Evolutionary conservation across 495 filamentous ascomycete genomes (phyloP), one percentile per base, ranked within the genome.

Genomic region (Penicillium taxi): DNA sequence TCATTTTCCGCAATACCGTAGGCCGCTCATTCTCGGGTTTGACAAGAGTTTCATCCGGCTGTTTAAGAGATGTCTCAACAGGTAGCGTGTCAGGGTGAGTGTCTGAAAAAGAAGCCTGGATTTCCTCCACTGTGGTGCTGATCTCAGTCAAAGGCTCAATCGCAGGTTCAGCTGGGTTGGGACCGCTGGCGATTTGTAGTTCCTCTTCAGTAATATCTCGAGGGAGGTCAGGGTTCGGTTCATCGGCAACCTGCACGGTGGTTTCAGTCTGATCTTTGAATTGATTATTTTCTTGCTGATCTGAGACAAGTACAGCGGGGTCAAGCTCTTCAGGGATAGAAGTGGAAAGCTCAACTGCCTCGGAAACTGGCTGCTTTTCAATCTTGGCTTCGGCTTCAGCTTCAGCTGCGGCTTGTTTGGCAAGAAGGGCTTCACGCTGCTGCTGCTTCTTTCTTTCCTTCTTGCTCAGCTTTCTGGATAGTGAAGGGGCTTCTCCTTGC

Each of bases 401-500:
- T 24, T 24, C 22, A 24, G 22, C 6, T 24, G 22, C 6, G 6
- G 36, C 35, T 34, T 55, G 29, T 21, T 32, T 47, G 5, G 36
- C 37, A 40, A 41, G 30, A 19, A 45, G 17, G 5, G 29, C 21
- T 32, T 46, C 30, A 17, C 48, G 51, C 22, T 58, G 42, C 24
- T 60, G 54, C 27, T 6, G 9, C 12, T 14, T 11, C n/a, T 58
- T 58, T 44, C 52, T 56, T 15, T 63, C 48, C 32, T 61, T 63
- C 37, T 64, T 53, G 42, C 52, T 53, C 47, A 46, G 19, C 17
- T 55, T 52, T 35, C 45, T 50, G n/a, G 41, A 43, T 4, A 48
- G 28, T 20, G 37, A 9, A 26, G 50, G 22, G 2, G 39, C 20
- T 33, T 50, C 41, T 6, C 28, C n/a, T 24, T 37, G 26, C 32